Conservation (phyloP, 2,329 filamentous ascomycete genomes). For the Pezicula carpinea region DNA sequence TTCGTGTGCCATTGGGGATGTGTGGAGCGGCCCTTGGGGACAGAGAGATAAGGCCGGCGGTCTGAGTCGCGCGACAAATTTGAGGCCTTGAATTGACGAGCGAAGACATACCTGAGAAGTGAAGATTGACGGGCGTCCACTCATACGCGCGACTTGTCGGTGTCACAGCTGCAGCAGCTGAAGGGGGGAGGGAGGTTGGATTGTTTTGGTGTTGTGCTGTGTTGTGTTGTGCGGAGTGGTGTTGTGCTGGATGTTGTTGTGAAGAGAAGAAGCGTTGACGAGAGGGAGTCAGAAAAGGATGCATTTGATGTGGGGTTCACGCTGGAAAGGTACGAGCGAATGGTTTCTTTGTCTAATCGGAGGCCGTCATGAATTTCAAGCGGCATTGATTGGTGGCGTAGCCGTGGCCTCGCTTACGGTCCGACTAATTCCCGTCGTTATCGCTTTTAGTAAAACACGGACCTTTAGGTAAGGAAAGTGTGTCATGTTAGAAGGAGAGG, state of each 20-base stretch:
- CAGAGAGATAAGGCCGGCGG: conserved; percentile 16
- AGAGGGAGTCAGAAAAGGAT: neutral
- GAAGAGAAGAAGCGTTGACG: neutral
- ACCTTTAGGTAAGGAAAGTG: too few species aligned
- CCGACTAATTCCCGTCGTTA: too few species aligned
- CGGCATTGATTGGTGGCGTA: too few species aligned
- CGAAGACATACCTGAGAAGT: conserved; percentile 70
- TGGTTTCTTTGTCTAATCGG: too few species aligned
- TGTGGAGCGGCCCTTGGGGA: neutral
- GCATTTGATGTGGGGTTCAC: neutral
- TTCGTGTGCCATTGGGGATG: neutral
- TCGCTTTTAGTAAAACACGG: too few species aligned
- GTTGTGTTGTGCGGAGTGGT: neutral
- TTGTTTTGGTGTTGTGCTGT: neutral
- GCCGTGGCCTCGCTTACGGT: too few species aligned
- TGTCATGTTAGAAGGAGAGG: too few species aligned
- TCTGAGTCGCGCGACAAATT: conserved; percentile 3
- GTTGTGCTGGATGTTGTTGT: too few species aligned
- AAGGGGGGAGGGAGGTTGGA: neutral
- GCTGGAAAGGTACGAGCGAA: too few species aligned
- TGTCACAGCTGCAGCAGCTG: conserved; percentile 6
- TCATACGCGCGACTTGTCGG: conserved; percentile 63
- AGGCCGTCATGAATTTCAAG: too few species aligned
- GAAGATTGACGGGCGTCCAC: conserved; percentile 78
- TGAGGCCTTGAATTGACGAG: conserved; percentile 4